phyloP scores from a whole-genome alignment of 2,329 filamentous ascomycete species.

The Claviceps maximensis region DNA sequence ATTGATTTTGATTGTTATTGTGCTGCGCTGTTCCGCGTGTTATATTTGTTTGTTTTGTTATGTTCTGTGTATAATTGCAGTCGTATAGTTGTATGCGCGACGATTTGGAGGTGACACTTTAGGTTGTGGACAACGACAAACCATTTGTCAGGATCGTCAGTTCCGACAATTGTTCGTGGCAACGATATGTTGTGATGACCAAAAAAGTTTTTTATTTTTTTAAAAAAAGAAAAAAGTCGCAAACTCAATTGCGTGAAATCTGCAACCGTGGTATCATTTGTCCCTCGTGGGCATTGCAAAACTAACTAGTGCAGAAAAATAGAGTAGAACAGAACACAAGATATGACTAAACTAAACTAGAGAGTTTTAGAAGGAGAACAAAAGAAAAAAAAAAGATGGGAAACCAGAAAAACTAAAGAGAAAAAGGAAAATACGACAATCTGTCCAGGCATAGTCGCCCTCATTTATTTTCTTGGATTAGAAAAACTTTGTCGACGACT shows the following conservation, averaged over 20 bases:
- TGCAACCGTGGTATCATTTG: background rate
- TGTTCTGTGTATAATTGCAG: too few relatives aligned
- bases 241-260: background rate
- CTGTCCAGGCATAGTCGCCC: background rate
- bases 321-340: too few relatives aligned
- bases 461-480: conserved; percentile 6
- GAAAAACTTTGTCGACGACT: conserved; percentile 19
- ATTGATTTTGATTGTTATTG: too few relatives aligned
- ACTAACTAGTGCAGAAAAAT: background rate
- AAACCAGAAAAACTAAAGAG: background rate
- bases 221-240: background rate
- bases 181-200: background rate
- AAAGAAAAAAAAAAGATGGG: background rate
- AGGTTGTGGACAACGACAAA: too few relatives aligned
- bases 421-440: background rate
- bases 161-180: too few relatives aligned
- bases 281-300: background rate
- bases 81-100: too few relatives aligned
- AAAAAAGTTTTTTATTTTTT: too few relatives aligned
- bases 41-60: too few relatives aligned
- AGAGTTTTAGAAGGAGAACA: background rate
- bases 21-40: too few relatives aligned
- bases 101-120: too few relatives aligned
- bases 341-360: too few relatives aligned
- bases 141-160: too few relatives aligned